A percentile compares a stretch with the other conserved stretches of the same genome.
Evolutionary conservation across 2,329 filamentous ascomycete species (phyloP).

Genomic region (Tolypocladium tropicale): DNA sequence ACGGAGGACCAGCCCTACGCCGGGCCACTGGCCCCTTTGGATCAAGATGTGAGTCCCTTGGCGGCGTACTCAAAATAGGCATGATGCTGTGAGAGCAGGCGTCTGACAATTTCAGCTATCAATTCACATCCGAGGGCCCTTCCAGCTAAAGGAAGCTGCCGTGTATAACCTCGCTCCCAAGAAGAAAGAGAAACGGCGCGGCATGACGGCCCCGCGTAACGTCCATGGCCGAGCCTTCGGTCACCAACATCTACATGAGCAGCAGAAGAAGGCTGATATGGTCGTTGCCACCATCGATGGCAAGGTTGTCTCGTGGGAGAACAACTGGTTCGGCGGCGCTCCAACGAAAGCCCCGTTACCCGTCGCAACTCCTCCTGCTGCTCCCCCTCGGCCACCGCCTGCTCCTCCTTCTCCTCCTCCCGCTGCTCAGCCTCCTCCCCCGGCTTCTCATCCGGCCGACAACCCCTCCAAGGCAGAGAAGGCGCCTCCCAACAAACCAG

Average conservation of each 20-base stretch:
- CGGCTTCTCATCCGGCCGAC: slow-evolving; percentile 1
- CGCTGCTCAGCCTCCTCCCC: slow-evolving; percentile 7
- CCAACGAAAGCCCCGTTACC: slow-evolving; percentile 10
- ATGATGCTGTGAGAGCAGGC: neutral
- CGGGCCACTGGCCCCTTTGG: slow-evolving; percentile 55
- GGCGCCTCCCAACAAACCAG: slow-evolving; percentile 4
- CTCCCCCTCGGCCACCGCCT: slow-evolving; percentile 5
- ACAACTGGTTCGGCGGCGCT: slow-evolving; percentile 35
- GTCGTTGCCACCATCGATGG: slow-evolving; percentile 51
- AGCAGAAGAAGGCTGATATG: slow-evolving; percentile 40
- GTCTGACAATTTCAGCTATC: slow-evolving; percentile 43
- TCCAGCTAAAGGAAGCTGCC: slow-evolving; percentile 56
- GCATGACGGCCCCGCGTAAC: slow-evolving; percentile 10
- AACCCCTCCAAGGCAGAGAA: neutral
- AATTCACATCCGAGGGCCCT: slow-evolving; percentile 61
- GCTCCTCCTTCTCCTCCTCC: slow-evolving; percentile 9
- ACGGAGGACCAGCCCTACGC: slow-evolving; percentile 41
- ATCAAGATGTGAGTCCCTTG: slow-evolving; percentile 52
- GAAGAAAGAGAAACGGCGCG: slow-evolving; percentile 19
- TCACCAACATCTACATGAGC: slow-evolving; percentile 43
- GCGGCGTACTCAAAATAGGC: too few species aligned
- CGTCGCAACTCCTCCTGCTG: slow-evolving; percentile 7
- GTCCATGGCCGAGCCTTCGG: slow-evolving; percentile 23
- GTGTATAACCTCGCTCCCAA: slow-evolving; percentile 48
- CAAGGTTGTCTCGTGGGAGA: slow-evolving; percentile 45